Base-by-base conservation (phyloP, 1,284 basidiomycete species). In the Coniferiporia sulphurascens region DNA sequence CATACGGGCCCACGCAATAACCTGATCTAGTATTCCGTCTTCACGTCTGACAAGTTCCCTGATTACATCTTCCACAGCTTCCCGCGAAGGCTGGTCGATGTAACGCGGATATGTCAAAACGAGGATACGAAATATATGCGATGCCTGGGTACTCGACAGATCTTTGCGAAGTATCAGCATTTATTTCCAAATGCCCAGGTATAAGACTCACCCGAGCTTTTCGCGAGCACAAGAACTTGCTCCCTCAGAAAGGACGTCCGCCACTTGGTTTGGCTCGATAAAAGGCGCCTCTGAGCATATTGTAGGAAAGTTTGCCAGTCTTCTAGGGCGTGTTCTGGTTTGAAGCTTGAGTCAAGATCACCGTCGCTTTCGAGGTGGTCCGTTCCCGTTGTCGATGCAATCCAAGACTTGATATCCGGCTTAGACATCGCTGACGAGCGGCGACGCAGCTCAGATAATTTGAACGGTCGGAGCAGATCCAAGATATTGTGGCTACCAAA, bases 81-180 rank as follows among this genome's bases (percentile, higher is more conserved):
- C 78, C 59, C 87, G 77, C 1, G 92, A 94, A 55, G 77, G 69
- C 1, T 80, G 72, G 69, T 95, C 92, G 49, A 83, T 74, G 75
- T 93, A 93, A 65, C 86, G 84, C 12, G 89, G 80, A 69, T 91
- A 89, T 0, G 89, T 93, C 48, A 84, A 73, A 1, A 86, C 86
- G 50, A 94, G 73, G 1, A 93, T 73, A 62, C 79, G 78, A 71
- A 93, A 87, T 34, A 95, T 70, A 67, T 93, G 90, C 70, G 86
- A 69, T 17, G 77, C 78, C 68, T 92, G 86, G 0, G 81, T 75
- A 41, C 87, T 73, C 51, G 75, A 78, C 52, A 93, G 75, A 67
- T 87, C 89, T 91, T 58, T 27, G 60, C 8, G 58, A 35, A 50
- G 12, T 15, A 49, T 45, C 41, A 50, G 32, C 53, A 45, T 45